Conservation (phyloP, 441 rosid genomes). For the Sinapis alba region DNA sequence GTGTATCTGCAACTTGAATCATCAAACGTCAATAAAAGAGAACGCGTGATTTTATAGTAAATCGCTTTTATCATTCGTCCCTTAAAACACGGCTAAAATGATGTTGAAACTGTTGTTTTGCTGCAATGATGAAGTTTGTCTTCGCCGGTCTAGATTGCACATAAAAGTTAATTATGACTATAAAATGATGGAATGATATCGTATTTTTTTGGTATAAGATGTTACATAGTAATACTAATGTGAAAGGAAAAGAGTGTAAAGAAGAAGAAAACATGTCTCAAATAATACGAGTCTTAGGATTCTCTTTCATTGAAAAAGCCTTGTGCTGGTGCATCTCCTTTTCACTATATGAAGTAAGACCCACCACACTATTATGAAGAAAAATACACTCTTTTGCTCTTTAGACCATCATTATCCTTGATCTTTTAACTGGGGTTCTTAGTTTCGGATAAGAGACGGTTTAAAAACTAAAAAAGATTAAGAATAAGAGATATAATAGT, state of each 20-base stretch:
- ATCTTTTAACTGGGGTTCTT: no score
- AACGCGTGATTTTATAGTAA: slow-evolving; percentile 34
- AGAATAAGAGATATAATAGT: no score
- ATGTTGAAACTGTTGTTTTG: slow-evolving; percentile 39
- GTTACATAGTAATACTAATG: slow-evolving; percentile 11
- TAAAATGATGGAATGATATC: slow-evolving; percentile 25
- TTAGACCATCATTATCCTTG: no score
- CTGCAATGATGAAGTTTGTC: slow-evolving; percentile 37
- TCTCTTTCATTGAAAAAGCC: slow-evolving; percentile 41
- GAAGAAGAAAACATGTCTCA: slow-evolving; percentile 20
- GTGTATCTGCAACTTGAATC: slow-evolving; percentile 13
- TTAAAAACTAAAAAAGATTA: no score
- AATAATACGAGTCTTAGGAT: slow-evolving; percentile 37
- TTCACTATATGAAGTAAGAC: slow-evolving; percentile 39
- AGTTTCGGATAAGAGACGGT: no score
- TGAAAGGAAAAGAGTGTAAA: slow-evolving; percentile 24
- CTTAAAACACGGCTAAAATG: slow-evolving; percentile 41
- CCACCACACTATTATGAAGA: slow-evolving; percentile 40
- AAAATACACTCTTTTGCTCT: slow-evolving; percentile 52
- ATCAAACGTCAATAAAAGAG: slow-evolving; percentile 33
- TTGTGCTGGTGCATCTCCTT: slow-evolving; percentile 41
- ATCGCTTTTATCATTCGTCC: slow-evolving; percentile 24
- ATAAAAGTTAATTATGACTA: slow-evolving; percentile 32
- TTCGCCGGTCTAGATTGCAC: slow-evolving; percentile 44
- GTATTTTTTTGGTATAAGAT: slow-evolving; percentile 30